These are phyloP conservation scores for Aureobasidium pullulans DNA, from an alignment of 2,329 filamentous ascomycete species.

Conservation along the genomic window DNA sequence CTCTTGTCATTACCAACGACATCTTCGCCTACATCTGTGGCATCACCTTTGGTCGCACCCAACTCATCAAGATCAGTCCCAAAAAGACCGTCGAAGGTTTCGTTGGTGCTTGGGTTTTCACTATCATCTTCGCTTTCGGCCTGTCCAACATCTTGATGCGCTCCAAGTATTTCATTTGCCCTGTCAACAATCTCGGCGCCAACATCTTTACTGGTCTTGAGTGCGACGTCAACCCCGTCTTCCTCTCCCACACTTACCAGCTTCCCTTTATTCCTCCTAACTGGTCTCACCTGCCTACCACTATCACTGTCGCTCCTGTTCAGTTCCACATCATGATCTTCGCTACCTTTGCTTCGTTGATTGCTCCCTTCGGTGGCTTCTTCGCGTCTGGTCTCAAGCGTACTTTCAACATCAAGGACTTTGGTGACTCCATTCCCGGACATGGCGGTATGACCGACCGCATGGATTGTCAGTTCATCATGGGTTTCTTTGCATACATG, in stretches of 20 bases:
- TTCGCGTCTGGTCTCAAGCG: constrained; percentile 96
- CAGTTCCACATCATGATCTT: constrained; percentile 89
- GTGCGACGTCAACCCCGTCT: constrained; percentile 87
- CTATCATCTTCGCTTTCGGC: constrained; percentile 72
- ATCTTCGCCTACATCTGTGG: constrained; percentile 98
- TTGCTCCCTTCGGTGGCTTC: constrained; percentile 96
- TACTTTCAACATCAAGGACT: constrained; percentile 99
- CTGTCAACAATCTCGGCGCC: constrained; percentile 89
- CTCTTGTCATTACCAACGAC: constrained; percentile 95
- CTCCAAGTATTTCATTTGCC: constrained; percentile 97
- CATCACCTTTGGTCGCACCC: constrained; percentile 91
- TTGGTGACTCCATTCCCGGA: constrained; percentile 94
- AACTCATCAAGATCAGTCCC: constrained; percentile 93
- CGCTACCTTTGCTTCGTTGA: constrained; percentile 89
- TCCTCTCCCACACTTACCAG: constrained; percentile 67
- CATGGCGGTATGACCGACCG: constrained; percentile 97
- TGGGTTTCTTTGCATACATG: constrained; percentile 97
- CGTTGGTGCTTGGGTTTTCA: constrained; percentile 92
- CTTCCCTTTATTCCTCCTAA: constrained; percentile 51
- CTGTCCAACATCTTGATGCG: constrained; percentile 79
- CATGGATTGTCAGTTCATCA: constrained; percentile 99
- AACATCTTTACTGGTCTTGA: constrained; percentile 87
- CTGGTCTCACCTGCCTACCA: constrained; percentile 64
- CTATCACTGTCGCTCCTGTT: constrained; percentile 74
- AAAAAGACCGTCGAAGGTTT: constrained; percentile 99